Evolutionary conservation across 176 grass and related monocot species (phyloP).

Genomic region (Guadua angustifolia): DNA sequence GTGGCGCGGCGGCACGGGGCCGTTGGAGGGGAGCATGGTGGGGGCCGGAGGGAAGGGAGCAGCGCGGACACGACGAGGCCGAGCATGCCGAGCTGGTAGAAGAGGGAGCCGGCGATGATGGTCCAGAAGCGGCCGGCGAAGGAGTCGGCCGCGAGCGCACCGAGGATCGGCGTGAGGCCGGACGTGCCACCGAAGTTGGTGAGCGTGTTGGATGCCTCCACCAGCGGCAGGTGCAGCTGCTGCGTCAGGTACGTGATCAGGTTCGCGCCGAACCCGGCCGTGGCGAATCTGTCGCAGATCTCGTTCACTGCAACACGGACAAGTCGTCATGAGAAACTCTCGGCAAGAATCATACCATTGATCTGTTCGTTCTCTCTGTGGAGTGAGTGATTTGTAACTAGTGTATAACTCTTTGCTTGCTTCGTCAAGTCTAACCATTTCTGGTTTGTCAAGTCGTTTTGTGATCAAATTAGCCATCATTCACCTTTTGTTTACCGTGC

Average conservation of each 20-base stretch:
- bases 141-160: constrained; percentile 69
- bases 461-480: neutral
- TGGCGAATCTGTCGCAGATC: constrained; percentile 64
- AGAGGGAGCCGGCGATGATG: constrained; percentile 58
- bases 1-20: constrained; percentile 46
- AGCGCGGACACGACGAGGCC: constrained; percentile 61
- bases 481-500: neutral
- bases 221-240: constrained; percentile 70
- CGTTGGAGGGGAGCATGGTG: constrained; percentile 12
- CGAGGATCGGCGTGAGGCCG: constrained; percentile 68
- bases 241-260: constrained; percentile 78
- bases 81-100: constrained; percentile 73
- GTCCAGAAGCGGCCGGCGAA: constrained; percentile 78
- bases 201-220: constrained; percentile 73
- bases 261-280: constrained; percentile 62
- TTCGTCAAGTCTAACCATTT: neutral
- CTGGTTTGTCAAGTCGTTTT: neutral
- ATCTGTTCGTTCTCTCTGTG: neutral
- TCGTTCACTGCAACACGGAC: constrained; percentile 59
- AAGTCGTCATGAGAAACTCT: neutral
- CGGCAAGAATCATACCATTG: neutral
- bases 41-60: constrained; percentile 51
- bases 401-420: neutral
- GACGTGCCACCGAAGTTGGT: constrained; percentile 72
- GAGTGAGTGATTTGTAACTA: neutral